phyloP scores from a whole-genome alignment of 768 basidiomycete genomes.

The Boletus edulis region DNA sequence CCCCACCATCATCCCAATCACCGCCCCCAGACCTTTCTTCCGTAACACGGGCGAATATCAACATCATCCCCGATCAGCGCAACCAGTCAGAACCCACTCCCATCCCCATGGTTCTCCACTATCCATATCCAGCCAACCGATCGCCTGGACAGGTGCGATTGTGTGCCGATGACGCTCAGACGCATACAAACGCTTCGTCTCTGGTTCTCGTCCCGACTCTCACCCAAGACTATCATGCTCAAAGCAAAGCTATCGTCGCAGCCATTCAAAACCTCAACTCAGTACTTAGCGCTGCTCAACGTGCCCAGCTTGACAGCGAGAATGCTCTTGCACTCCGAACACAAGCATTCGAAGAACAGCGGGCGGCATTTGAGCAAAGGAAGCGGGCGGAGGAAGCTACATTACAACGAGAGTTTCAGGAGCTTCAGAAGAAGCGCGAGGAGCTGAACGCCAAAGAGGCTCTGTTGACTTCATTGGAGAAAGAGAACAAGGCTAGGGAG shows the following conservation, averaged over 20 bases:
- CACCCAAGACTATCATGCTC: conserved; percentile 10
- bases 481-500: conserved; percentile 25
- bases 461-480: conserved; percentile 18
- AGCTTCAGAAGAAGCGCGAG: conserved; percentile 17
- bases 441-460: conserved; percentile 20
- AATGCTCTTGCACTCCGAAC: conserved; percentile 9
- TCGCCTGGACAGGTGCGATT: background rate
- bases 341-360: conserved; percentile 15
- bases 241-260: conserved; percentile 6
- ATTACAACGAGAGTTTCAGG: conserved; percentile 19
- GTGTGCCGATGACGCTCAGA: background rate
- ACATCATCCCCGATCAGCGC: background rate
- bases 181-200: background rate
- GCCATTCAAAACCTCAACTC: conserved; percentile 12
- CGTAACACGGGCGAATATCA: background rate
- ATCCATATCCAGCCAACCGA: conserved; percentile 11
- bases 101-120: background rate
- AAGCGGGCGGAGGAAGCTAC: conserved; percentile 18
- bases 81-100: background rate
- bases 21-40: conserved; percentile 2
- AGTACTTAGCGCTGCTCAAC: conserved; percentile 3
- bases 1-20: conserved; percentile 5
- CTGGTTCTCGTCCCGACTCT: background rate
- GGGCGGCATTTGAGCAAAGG: conserved; percentile 20
- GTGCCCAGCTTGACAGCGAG: conserved; percentile 17